phyloP scores from a whole-genome alignment of 768 basidiomycete genomes.

The Pleurotus djamor region DNA sequence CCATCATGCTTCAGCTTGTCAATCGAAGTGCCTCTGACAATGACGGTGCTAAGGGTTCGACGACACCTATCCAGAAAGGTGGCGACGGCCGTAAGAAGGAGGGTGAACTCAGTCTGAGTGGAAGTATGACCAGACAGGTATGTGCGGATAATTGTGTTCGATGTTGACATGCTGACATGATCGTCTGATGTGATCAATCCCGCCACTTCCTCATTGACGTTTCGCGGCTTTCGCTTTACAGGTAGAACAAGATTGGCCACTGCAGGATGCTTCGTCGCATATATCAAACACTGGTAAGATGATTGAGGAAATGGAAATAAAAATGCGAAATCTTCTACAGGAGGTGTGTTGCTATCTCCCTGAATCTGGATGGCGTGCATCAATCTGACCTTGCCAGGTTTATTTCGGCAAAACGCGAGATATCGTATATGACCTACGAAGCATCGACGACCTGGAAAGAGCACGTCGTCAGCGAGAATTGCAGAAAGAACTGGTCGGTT shows the following conservation, averaged over 20 bases:
- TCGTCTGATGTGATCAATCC: constrained; percentile 1
- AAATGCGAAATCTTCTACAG: constrained; percentile 94
- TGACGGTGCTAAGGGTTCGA: constrained; percentile 23
- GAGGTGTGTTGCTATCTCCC: constrained; percentile 46
- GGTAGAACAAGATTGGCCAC: constrained; percentile 85
- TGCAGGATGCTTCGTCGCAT: constrained; percentile 81
- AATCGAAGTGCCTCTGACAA: constrained; percentile 42
- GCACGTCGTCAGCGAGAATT: constrained; percentile 79
- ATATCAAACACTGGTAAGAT: constrained; percentile 92
- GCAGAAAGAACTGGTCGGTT: constrained; percentile 87
- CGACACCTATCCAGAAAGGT: not conserved
- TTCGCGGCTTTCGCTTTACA: constrained; percentile 25
- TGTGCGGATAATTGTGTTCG: constrained; percentile 18
- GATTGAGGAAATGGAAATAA: constrained; percentile 99
- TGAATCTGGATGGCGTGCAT: not conserved
- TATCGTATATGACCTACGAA: constrained; percentile 89
- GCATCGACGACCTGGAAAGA: constrained; percentile 81
- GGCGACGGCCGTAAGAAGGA: constrained; percentile 46
- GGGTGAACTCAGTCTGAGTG: constrained; percentile 83
- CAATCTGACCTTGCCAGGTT: constrained; percentile 42
- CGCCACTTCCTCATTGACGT: constrained; percentile 1
- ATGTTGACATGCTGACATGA: not conserved
- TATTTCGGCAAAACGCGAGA: constrained; percentile 98
- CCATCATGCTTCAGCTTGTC: constrained; percentile 91
- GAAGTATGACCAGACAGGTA: constrained; percentile 97